These are phyloP conservation scores for Kwoniella sp. DNA, from an alignment of 768 basidiomycete species.

Conservation along the genomic window DNA sequence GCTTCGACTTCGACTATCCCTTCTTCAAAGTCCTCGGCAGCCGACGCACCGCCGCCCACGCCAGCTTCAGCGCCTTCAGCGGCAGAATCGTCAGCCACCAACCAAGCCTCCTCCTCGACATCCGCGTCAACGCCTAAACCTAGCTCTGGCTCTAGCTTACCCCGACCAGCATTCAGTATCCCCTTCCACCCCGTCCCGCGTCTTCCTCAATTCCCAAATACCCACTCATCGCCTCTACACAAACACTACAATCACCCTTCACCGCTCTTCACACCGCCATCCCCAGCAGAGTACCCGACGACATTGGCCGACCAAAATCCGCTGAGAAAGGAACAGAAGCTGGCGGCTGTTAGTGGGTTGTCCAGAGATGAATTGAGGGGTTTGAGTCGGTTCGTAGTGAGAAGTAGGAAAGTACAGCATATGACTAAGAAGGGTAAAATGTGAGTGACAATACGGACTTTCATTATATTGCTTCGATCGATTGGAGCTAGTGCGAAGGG, in stretches of 20 bases:
- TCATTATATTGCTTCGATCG: no score
- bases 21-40: neutral
- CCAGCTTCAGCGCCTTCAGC: conserved; percentile 5
- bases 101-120: conserved; percentile 8
- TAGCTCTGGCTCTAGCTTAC: neutral
- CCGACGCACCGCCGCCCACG: conserved; percentile 6
- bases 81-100: no score
- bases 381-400: conserved; percentile 55
- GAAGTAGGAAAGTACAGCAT: conserved; percentile 66
- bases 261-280: conserved; percentile 30
- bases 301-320: conserved; percentile 27
- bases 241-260: conserved; percentile 46
- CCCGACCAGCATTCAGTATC: conserved; percentile 16
- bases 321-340: conserved; percentile 24
- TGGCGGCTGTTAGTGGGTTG: conserved; percentile 49
- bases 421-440: conserved; percentile 96
- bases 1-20: conserved; percentile 12
- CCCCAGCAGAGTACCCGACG: conserved; percentile 19
- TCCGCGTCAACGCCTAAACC: conserved; percentile 7
- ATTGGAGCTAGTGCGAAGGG: no score
- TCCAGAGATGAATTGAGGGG: conserved; percentile 49
- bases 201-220: conserved; percentile 15
- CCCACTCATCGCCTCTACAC: conserved; percentile 27
- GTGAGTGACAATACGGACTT: conserved; percentile 30
- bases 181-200: conserved; percentile 27